Evolutionary conservation across 1,284 basidiomycete species (phyloP), one percentile per base, ranked within the genome.

Genomic region (Leccinum solheimii): DNA sequence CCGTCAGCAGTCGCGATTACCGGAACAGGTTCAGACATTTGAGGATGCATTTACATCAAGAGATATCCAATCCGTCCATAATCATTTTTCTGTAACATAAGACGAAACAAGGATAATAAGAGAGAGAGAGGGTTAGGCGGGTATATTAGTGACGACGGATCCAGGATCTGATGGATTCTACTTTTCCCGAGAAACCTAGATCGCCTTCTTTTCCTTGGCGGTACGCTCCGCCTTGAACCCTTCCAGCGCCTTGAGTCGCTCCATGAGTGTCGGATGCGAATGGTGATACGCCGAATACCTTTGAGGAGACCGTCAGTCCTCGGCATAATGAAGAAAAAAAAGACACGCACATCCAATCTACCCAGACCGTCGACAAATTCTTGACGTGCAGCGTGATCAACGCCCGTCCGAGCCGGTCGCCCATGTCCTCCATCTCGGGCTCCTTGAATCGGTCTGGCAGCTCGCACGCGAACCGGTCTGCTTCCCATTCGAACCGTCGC

Each of bases 221-320:
- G 58, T 34, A 6, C 55, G 64, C 36, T 63, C 66, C 7, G 36
- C 58, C 66, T 85, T 80, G 79, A 85, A 84, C 43, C 77, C 75
- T 64, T 95, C 92, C 60, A 97, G 82, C 6, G 87, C 93, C 67
- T 84, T 87, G 68, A 97, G 79, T 19, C 94, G 82, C 78, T 97
- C 94, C 51, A 90, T 90, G 63, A 97, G 76, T 1, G 94, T 97
- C 2, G 94, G 95, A 76, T 97, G 95, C 56, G 91, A 94, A 77
- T 96, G 92, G 73, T 96, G 92, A 71, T 94, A 96, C 34, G 92
- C 91, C 57, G 93, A 95, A 77, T 95, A 95, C 64, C 87, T 90
- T 66, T 55, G 3, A 58, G 16, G 26, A 26, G 27, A 32, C 21
- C n/a, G 51, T 32, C 51, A 23, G 19, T 13, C 51, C 36, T 13